These are phyloP conservation scores for Cladobotryum protrusum DNA, from an alignment of 2,329 filamentous ascomycete genomes.

Conservation along the genomic window DNA sequence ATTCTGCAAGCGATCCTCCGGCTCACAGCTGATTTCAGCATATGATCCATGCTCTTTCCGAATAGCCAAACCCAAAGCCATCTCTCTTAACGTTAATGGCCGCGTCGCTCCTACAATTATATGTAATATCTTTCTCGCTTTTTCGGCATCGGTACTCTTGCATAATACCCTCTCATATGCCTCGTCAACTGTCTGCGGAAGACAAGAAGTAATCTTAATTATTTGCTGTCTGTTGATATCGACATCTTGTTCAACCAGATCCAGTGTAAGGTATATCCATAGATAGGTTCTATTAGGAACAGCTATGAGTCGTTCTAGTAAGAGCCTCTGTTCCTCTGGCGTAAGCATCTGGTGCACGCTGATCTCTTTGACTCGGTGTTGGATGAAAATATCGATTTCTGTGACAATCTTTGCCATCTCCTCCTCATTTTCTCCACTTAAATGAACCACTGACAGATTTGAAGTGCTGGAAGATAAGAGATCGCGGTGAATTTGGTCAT, in stretches of 20 bases:
- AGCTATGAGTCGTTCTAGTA: conserved; percentile 9
- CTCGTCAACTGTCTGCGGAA: conserved; percentile 18
- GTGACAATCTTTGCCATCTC: conserved; percentile 13
- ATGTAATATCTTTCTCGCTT: conserved; percentile 16
- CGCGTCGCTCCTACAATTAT: conserved; percentile 20
- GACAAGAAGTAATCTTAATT: conserved; percentile 2
- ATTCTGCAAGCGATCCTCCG: conserved; percentile 7
- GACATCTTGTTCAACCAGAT: conserved; percentile 12
- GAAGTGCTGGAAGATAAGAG: conserved; percentile 13
- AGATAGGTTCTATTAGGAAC: conserved; percentile 20
- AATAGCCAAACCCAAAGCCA: conserved; percentile 17
- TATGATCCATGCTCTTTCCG: conserved; percentile 4
- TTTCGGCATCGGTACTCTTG: conserved; percentile 9
- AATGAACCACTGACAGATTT: conserved; percentile 13
- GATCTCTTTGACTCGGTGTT: conserved; percentile 9
- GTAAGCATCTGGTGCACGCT: background rate
- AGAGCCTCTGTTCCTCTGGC: conserved; percentile 8
- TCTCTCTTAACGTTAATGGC: conserved; percentile 19
- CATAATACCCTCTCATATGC: conserved; percentile 22
- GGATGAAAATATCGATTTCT: conserved; percentile 19
- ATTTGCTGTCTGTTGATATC: conserved; percentile 8
- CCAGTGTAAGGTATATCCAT: conserved; percentile 20
- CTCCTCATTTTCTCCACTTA: conserved; percentile 14
- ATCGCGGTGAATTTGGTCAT: conserved; percentile 17
- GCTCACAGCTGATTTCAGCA: conserved; percentile 3